Percentiles rank a stretch among this genome's conserved stretches.
phyloP scores from a whole-genome alignment of 345 rosid species.

The Microthlaspi erraticum region DNA sequence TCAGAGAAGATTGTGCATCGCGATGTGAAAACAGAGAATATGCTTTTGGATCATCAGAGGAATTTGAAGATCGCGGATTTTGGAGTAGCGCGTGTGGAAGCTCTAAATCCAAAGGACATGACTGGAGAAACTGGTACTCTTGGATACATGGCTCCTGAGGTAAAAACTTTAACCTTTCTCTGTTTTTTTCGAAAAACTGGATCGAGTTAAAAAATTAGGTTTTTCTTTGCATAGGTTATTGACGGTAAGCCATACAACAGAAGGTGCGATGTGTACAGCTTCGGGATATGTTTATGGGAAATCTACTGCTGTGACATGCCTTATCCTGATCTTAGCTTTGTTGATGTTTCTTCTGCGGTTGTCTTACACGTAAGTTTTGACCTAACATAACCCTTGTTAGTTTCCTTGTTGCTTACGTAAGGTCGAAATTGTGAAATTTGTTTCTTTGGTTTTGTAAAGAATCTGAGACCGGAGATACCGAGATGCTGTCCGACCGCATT shows the following conservation, averaged over 20 bases:
- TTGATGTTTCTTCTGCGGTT: constrained; percentile 79
- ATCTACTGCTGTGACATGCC: constrained; percentile 98
- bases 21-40: constrained; percentile 93
- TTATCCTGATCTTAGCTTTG: constrained; percentile 82
- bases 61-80: constrained; percentile 92
- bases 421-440: background rate
- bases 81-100: constrained; percentile 98
- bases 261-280: constrained; percentile 95
- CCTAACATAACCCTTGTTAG: constrained; percentile 11
- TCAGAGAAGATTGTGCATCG: constrained; percentile 91
- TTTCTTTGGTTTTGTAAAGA: constrained; percentile 47
- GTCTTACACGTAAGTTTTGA: constrained; percentile 70
- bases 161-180: constrained; percentile 27
- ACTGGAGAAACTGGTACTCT: constrained; percentile 98
- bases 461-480: constrained; percentile 85
- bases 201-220: background rate
- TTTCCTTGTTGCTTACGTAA: constrained; percentile 17
- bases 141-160: constrained; percentile 99
- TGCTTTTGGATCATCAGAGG: constrained; percentile 70
- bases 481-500: constrained; percentile 81
- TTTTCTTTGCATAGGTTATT: constrained; percentile 59
- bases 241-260: constrained; percentile 93
- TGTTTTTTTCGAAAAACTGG: background rate
- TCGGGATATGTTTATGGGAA: constrained; percentile 98
- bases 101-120: constrained; percentile 92